Evolutionary conservation across 2,329 filamentous ascomycete genomes (phyloP), one percentile per base, ranked within the genome.

Genomic region (Trichoderma pleuroti): DNA sequence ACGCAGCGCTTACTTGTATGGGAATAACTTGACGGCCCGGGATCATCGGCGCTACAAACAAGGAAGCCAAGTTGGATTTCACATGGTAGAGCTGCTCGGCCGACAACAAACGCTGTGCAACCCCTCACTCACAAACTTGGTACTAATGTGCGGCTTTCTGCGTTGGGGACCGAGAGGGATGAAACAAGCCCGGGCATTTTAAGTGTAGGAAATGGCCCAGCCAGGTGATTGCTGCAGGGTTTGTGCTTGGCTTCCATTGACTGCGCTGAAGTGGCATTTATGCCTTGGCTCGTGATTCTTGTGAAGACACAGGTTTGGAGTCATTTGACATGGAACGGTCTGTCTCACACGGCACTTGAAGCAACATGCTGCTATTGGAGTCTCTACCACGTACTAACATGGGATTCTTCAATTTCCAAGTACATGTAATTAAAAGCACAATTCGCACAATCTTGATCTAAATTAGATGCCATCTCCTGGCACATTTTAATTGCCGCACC

Each of bases 61-160:
- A 21, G 9, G 18, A 14, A 21, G 39, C 39, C 56, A 52, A 60
- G 64, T 14, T 18, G 16, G 1, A 24, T 39, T 68, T 68, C 66
- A 68, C 66, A 68, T 68, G 63, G 66, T 21, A 60, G 36, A 61
- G 21, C 9, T 21, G 18, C 36, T 54, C 52, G 64, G 64, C 49
- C 52, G 26, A 32, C 26, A 24, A n/a, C 18, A 4, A 52, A 14
- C 26, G 24, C 21, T 12, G 24, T 18, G 24, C 24, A 54, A 18
- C 64, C 64, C 64, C 52, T 59, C 66, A 68, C 26, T 10, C 16
- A 36, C 46, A 12, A 34, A 26, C n/a, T 26, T 26, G 28, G 46
- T 21, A 32, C 36, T 39, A 36, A 49, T 60, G 54, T 24, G n/a
- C n/a, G 18, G 9, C n/a, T 60, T 68, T 34, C 66, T 68, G 1